Evolutionary conservation across 2,329 filamentous ascomycete genomes (phyloP).

Genomic region (Colletotrichum gigasporum): DNA sequence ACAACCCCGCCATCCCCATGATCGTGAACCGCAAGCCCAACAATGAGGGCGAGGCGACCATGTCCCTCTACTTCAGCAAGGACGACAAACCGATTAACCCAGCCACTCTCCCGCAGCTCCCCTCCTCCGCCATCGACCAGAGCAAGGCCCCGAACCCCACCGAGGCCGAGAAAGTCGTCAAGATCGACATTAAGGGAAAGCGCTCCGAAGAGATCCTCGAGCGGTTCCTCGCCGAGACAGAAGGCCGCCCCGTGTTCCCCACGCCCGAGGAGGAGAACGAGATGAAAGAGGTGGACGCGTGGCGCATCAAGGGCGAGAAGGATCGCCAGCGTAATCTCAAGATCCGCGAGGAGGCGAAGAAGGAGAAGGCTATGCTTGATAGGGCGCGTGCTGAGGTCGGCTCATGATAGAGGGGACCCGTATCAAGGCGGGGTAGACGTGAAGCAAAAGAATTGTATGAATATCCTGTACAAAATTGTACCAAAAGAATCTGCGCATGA

Average conservation of each 20-base stretch:
- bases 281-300: constrained; percentile 66
- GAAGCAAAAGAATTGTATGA: constrained; percentile 20
- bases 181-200: constrained; percentile 72
- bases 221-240: constrained; percentile 69
- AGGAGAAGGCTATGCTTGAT: constrained; percentile 64
- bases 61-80: constrained; percentile 71
- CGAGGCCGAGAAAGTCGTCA: constrained; percentile 58
- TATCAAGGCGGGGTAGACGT: not conserved
- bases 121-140: constrained; percentile 57
- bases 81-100: constrained; percentile 41
- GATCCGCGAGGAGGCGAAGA: constrained; percentile 65
- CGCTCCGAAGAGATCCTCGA: constrained; percentile 70
- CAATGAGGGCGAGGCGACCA: constrained; percentile 63
- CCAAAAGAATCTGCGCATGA: constrained; percentile 24
- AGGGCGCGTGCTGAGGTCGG: constrained; percentile 42
- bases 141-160: constrained; percentile 58
- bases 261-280: constrained; percentile 68
- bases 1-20: constrained; percentile 89
- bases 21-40: constrained; percentile 76
- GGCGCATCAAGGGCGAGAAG: constrained; percentile 57
- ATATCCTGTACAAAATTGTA: constrained; percentile 32
- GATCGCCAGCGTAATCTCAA: constrained; percentile 65
- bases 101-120: constrained; percentile 48
- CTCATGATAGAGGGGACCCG: constrained; percentile 38
- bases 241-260: constrained; percentile 64